Evolutionary conservation across 2,329 filamentous ascomycete genomes (phyloP).

Genomic region (Hymenoscyphus albidus): DNA sequence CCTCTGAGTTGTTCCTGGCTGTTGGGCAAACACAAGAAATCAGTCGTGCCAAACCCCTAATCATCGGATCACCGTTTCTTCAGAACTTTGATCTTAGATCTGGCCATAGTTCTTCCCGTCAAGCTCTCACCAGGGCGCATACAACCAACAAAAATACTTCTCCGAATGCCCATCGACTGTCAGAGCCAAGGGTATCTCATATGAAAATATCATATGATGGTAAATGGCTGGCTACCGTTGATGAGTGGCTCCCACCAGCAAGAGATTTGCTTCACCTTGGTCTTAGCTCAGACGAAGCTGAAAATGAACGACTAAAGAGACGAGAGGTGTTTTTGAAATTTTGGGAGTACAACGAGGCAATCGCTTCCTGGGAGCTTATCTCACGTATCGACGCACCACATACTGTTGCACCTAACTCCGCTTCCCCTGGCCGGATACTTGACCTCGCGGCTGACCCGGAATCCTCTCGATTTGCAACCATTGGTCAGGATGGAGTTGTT

Average conservation of each 20-base stretch:
- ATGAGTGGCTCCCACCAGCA: conserved; percentile 78
- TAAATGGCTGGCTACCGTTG: conserved; percentile 84
- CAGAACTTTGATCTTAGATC: conserved; percentile 85
- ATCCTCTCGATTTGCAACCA: conserved; percentile 71
- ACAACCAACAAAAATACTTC: conserved; percentile 76
- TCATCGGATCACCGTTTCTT: conserved; percentile 59
- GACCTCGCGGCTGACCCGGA: conserved; percentile 69
- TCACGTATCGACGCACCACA: conserved; percentile 85
- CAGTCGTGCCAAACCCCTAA: conserved; percentile 46
- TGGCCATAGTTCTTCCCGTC: conserved; percentile 74
- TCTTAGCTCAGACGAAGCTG: conserved; percentile 42
- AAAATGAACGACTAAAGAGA: conserved; percentile 47
- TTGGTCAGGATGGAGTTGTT: conserved; percentile 75
- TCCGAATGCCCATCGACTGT: conserved; percentile 65
- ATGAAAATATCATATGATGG: conserved; percentile 77
- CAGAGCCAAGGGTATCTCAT: conserved; percentile 73
- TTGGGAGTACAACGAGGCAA: conserved; percentile 65
- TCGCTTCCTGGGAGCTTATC: conserved; percentile 66
- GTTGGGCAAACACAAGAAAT: conserved; percentile 60
- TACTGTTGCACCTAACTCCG: conserved; percentile 49
- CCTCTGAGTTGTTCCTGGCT: conserved; percentile 64
- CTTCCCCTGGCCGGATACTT: conserved; percentile 56
- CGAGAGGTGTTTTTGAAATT: conserved; percentile 85
- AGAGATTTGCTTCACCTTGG: conserved; percentile 62
- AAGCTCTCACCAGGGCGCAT: conserved; percentile 85